Base-by-base conservation (phyloP, 2,329 filamentous ascomycete genomes). In the Neopestalotiopsis sp. region DNA sequence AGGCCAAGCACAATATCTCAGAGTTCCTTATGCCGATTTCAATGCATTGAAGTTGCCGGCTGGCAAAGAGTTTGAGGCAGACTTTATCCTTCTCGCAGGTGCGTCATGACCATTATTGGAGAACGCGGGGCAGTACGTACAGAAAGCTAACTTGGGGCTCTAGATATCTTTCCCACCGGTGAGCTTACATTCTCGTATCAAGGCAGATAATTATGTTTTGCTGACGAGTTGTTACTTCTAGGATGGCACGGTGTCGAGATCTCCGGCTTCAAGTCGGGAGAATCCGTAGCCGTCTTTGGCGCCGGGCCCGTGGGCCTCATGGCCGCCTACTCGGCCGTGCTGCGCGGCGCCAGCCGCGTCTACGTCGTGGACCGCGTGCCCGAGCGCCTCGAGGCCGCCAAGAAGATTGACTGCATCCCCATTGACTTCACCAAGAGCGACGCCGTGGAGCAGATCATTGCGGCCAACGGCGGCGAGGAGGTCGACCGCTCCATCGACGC, bases 11-110 rank as follows among this genome's bases (percentile, higher is more conserved):
- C 88, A 92, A 75, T 92, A 89, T 69, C 79, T 92, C 20, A 84
- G 89, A 3, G 87, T 92, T 1, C 90, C 90, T 0, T 91, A 88
- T 68, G 90, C 90, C 1, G 90, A 92, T 74, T 91, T 91, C 79
- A 92, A 92, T 70, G 87, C 87, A 5, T 77, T 92, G 40, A 86
- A 86, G 66, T 79, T 92, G 1, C 90, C 90, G 1, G 80, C 85
- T 6, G 89, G 89, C 0, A 89, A 81, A 17, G 88, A 90, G 70
- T 81, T 90, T 61, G 90, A 92, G 74, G 82, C 85, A 0, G 89
- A 91, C 72, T 91, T 89, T 71, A 86, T 87, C 65, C 74, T 85
- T 1, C 77, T 85, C 1, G 83, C 83, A 32, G 81, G 61, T 53
- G 17, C 12, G 61, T 64, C 40, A 64, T 59, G 57, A 34, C 57